A percentile compares a stretch with the other conserved stretches of the same genome.
Conservation (phyloP, 106 monocot genomes). For the Xerophyta viscosa region DNA sequence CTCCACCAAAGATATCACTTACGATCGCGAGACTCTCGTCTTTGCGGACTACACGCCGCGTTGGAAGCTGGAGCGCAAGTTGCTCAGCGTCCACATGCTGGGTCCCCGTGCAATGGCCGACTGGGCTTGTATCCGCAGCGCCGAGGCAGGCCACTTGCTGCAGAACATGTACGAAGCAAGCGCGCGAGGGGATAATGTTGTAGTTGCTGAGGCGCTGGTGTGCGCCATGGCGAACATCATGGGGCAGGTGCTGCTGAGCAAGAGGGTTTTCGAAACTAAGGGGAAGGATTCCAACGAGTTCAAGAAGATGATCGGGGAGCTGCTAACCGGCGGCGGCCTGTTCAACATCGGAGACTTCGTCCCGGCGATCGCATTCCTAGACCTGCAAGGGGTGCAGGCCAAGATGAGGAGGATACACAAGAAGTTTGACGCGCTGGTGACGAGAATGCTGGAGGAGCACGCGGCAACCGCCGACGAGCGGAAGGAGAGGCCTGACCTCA, state of each 20-base stretch:
- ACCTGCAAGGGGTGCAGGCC: conserved; percentile 21
- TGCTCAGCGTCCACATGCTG: conserved; percentile 33
- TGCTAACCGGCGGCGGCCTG: conserved; percentile 15
- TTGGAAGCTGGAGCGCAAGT: conserved; percentile 38
- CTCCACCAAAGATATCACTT: conserved; percentile 23
- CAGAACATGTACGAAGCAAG: conserved; percentile 7
- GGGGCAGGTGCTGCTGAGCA: conserved; percentile 20
- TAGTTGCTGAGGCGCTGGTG: conserved; percentile 11
- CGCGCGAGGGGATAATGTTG: background rate
- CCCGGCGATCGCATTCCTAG: conserved; percentile 31
- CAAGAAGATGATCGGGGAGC: conserved; percentile 35
- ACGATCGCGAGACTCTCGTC: conserved; percentile 25
- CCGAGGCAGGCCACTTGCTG: conserved; percentile 29
- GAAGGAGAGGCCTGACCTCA: conserved; percentile 11
- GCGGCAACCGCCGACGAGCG: conserved; percentile 11
- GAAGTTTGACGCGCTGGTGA: conserved; percentile 16
- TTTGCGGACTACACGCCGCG: conserved; percentile 21
- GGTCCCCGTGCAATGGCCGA: conserved; percentile 19
- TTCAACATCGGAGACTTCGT: conserved; percentile 34
- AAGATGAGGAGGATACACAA: conserved; percentile 18
- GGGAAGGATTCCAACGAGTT: conserved; percentile 23
- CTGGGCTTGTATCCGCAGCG: conserved; percentile 18
- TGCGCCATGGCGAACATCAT: conserved; percentile 33
- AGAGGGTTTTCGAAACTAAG: conserved; percentile 21
- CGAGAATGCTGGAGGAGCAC: conserved; percentile 18